Evolutionary conservation across 2,329 filamentous ascomycete genomes (phyloP).

Genomic region (Pyricularia sp.): DNA sequence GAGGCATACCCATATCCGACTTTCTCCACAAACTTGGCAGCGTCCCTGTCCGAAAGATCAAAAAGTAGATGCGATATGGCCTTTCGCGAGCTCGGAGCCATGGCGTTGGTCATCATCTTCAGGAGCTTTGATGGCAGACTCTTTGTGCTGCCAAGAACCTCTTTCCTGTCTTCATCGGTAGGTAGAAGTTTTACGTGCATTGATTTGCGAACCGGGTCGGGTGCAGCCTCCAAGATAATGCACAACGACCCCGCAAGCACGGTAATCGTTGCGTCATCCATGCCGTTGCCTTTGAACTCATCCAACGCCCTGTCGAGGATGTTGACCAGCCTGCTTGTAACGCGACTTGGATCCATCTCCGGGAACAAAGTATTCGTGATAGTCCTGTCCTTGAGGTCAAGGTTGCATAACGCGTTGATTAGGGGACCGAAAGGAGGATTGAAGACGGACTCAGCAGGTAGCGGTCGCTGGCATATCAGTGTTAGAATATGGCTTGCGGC

Average conservation of each 20-base stretch:
- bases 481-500: constrained; percentile 62
- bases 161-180: constrained; percentile 62
- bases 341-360: constrained; percentile 43
- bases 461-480: constrained; percentile 52
- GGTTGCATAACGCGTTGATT: constrained; percentile 72
- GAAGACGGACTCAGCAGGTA: constrained; percentile 55
- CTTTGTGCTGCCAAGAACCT: constrained; percentile 66
- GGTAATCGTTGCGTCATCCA: constrained; percentile 56
- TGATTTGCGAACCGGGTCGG: constrained; percentile 47
- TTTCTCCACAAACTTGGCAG: constrained; percentile 74
- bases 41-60: constrained; percentile 74
- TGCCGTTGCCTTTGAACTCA: constrained; percentile 54
- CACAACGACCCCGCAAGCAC: constrained; percentile 69
- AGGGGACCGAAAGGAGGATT: constrained; percentile 63
- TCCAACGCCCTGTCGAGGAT: constrained; percentile 60
- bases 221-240: constrained; percentile 60
- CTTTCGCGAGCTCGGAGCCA: constrained; percentile 62
- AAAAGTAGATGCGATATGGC: constrained; percentile 75
- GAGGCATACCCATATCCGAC: constrained; percentile 93
- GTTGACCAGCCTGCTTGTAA: constrained; percentile 56
- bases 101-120: constrained; percentile 64
- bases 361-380: constrained; percentile 56
- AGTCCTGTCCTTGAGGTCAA: constrained; percentile 55
- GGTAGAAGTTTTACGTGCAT: constrained; percentile 67
- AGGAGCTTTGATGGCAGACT: constrained; percentile 70